Base-by-base conservation (phyloP, 352 stramenopile genomes). In the Peronosclerospora sorghi region DNA sequence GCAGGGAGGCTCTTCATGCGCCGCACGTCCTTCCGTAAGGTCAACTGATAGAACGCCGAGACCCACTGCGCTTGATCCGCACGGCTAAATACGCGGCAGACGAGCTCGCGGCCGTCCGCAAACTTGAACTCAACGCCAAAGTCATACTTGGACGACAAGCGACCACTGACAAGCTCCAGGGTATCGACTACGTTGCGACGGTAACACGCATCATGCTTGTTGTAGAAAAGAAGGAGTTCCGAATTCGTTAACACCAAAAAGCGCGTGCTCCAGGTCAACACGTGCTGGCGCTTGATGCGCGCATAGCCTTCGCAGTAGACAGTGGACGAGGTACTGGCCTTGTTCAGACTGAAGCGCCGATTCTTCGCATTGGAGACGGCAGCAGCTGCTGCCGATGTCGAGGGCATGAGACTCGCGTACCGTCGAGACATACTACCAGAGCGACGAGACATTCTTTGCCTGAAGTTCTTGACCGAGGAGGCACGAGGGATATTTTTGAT, bases 11-110 rank as follows among this genome's bases (percentile, higher is more conserved):
- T 67, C 41, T 60, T 54, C 19, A 50, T 46, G 18, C 45, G 56
- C 7, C 62, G 58, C 32, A 55, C 54, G 4, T 77, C 72, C 15
- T 50, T 60, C 44, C 56, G 64, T 32, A 82, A 45, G 13, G 61
- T 59, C 28, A 85, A 51, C 1, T 73, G 68, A 28, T 85, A 67
- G 45, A 82, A 82, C 12, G 72, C 72, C 21, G 72, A 80, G 48
- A 81, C 57, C 72, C 72, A 85, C 19, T 65, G 54, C 6, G 69
- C 67, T 30, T 79, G 59, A 30, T 85, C 72, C 18, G 50, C 62
- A 24, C 69, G 66, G 36, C 59, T 73, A 34, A 82, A 82, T 3
- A 76, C 48, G 32, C 72, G 68, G 4, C 32, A 62, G 29, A 78
- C 30, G 21, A 68, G 54, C 36, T 80, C 62, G 2, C 63, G 64